Conservation (phyloP, 2,329 filamentous ascomycete species). For the Huntiella omanensis region DNA sequence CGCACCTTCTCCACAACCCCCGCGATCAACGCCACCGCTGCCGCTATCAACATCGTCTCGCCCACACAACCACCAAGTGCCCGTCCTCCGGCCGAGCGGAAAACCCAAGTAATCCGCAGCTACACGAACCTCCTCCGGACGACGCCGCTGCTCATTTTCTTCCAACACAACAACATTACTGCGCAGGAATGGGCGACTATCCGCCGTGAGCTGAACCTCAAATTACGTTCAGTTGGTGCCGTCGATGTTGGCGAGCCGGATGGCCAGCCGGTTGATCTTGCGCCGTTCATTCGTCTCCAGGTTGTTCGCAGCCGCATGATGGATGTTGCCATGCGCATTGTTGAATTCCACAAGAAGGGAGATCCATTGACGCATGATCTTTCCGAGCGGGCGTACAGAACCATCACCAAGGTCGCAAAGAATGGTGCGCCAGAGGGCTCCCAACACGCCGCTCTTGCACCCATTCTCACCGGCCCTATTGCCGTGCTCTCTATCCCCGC, state of each 20-base stretch:
- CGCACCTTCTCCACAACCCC: constrained; percentile 3
- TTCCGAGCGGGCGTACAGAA: constrained; percentile 32
- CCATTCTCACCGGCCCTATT: constrained; percentile 65
- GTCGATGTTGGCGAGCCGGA: constrained; percentile 13
- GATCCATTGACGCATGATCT: constrained; percentile 28
- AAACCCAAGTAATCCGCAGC: constrained; percentile 68
- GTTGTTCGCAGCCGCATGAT: constrained; percentile 83
- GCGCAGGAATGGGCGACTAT: constrained; percentile 41
- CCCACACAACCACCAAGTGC: constrained; percentile 73
- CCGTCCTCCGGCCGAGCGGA: constrained; percentile 68
- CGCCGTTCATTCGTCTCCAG: constrained; percentile 52
- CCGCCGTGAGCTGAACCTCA: constrained; percentile 24
- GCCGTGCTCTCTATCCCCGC: constrained; percentile 63
- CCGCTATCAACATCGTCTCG: constrained; percentile 27
- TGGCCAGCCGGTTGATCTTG: constrained; percentile 27
- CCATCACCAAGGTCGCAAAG: constrained; percentile 21
- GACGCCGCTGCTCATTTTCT: constrained; percentile 68
- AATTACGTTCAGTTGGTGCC: constrained; percentile 22
- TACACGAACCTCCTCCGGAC: constrained; percentile 81
- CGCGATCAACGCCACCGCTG: constrained; percentile 14
- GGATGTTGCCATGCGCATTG: constrained; percentile 61
- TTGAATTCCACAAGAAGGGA: constrained; percentile 55
- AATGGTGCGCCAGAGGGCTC: constrained; percentile 20
- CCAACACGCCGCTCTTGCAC: constrained; percentile 40
- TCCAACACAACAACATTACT: constrained; percentile 51